Evolutionary conservation across 164 flowering plant species (phyloP).

Genomic region (Amborella trichopoda): DNA sequence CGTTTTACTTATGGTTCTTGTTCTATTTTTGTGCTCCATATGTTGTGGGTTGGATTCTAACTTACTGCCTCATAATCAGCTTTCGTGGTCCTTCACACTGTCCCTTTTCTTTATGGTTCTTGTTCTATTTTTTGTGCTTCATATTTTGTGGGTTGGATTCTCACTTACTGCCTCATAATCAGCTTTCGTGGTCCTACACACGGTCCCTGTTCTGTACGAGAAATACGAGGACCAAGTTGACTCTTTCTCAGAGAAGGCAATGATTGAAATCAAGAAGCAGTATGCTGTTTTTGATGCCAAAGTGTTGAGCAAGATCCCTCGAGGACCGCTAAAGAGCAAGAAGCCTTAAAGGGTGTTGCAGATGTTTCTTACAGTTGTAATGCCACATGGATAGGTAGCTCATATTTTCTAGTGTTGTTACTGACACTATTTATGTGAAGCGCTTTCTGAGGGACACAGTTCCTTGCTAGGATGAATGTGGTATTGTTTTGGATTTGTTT

Average conservation of each 20-base stretch:
- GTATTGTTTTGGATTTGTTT: too few relatives aligned
- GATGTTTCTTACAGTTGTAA: too few relatives aligned
- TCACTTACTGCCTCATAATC: constrained; percentile 5
- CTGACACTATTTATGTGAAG: too few relatives aligned
- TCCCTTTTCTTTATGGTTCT: background rate
- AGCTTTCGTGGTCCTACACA: constrained; percentile 61
- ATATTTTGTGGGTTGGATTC: background rate
- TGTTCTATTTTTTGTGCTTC: background rate
- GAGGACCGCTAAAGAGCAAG: constrained; percentile 10
- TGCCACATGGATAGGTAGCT: too few relatives aligned
- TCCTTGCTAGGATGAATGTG: too few relatives aligned
- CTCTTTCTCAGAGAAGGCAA: constrained; percentile 51
- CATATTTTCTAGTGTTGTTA: too few relatives aligned
- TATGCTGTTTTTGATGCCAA: constrained; percentile 63
- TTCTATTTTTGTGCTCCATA: background rate
- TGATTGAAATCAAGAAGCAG: constrained; percentile 45
- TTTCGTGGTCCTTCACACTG: constrained; percentile 58
- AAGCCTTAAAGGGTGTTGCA: too few relatives aligned
- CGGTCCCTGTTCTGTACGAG: constrained; percentile 66
- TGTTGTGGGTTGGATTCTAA: background rate
- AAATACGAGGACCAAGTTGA: constrained; percentile 69
- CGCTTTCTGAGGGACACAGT: too few relatives aligned
- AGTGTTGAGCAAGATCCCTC: constrained; percentile 21
- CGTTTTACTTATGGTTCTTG: background rate
- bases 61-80: constrained; percentile 18